These are phyloP conservation scores for Aspergillus ochraceus DNA, from an alignment of 2,329 filamentous ascomycete genomes.

Conservation along the genomic window DNA sequence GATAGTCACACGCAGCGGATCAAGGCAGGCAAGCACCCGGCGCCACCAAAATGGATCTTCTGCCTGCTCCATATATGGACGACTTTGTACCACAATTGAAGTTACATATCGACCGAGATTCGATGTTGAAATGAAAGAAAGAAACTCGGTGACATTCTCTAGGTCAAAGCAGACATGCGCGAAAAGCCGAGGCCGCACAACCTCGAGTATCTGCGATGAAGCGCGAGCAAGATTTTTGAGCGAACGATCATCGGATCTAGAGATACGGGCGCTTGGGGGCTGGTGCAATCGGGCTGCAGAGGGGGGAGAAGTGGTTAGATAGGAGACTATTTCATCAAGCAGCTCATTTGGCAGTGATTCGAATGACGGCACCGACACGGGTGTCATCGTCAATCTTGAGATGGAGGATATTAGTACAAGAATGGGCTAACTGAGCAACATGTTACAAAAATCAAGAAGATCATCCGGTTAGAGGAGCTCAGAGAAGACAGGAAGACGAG, in stretches of 20 bases:
- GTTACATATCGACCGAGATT: slow-evolving; percentile 42
- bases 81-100: slow-evolving; percentile 49
- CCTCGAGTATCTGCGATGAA: slow-evolving; percentile 54
- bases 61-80: slow-evolving; percentile 41
- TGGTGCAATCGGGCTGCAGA: slow-evolving; percentile 52
- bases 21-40: slow-evolving; percentile 54
- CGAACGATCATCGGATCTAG: slow-evolving; percentile 33
- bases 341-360: slow-evolving; percentile 61
- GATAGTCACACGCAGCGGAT: slow-evolving; percentile 57
- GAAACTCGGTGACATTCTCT: slow-evolving; percentile 33
- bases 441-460: background rate
- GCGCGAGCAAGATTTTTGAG: slow-evolving; percentile 60
- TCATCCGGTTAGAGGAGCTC: background rate
- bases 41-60: slow-evolving; percentile 53
- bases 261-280: slow-evolving; percentile 50
- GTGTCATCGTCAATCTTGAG: slow-evolving; percentile 16
- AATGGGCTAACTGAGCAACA: background rate
- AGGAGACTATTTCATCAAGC: slow-evolving; percentile 57
- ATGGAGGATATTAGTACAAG: background rate
- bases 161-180: slow-evolving; percentile 49
- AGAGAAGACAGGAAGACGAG: background rate
- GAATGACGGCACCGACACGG: slow-evolving; percentile 23
- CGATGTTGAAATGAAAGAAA: slow-evolving; percentile 38
- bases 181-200: slow-evolving; percentile 59
- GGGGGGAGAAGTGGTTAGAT: slow-evolving; percentile 52